Base-by-base conservation (phyloP, 257 asterid genomes). In the Prunella vulgaris region DNA sequence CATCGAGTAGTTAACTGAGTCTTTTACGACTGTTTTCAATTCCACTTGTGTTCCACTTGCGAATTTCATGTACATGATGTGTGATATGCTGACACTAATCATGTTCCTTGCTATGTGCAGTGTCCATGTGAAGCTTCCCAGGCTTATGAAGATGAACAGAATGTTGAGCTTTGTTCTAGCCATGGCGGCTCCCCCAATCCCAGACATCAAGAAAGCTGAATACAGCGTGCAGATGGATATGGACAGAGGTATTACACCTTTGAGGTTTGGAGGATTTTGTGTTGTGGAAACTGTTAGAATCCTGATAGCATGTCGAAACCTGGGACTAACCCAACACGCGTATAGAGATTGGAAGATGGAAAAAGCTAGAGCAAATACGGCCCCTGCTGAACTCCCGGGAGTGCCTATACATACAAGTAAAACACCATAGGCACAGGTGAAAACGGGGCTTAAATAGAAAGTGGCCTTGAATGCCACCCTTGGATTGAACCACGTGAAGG, bases 361-460 rank as follows among this genome's bases (percentile, higher is more conserved):
- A 40, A 83, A 73, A 32, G 70, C 32, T 7, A 81, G 51, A 9
- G 79, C 77, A 15, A 79, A 22, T n/a, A 66, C 82, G 3, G 86
- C 73, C 33, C 74, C 73, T 27, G 71, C 87, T 68, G 76, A 56
- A 53, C 91, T 70, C 60, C 74, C 84, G 3, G 74, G 70, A 44
- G 87, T 81, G 56, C 83, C 84, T 22, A 83, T 65, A 10, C 25
- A 71, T 32, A 81, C 64, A 38, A 85, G 84, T 22, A 83, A 63
- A 33, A 83, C 46, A 52, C 85, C 87, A 0, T 48, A 67, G 42
- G 68, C 83, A 13, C 77, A 76, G 21, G 78, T 77, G n/a, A 81
- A 67, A 21, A 86, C 73, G 42, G 87, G 87, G 74, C 87, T 71
- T 4, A 82, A 67, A 80, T 81, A 76, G 64, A 83, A 83, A n/a